A percentile compares a stretch with the other conserved stretches of the same genome.
phyloP scores from a whole-genome alignment of 345 rosid genomes.

The Mallotus nudiflorus region DNA sequence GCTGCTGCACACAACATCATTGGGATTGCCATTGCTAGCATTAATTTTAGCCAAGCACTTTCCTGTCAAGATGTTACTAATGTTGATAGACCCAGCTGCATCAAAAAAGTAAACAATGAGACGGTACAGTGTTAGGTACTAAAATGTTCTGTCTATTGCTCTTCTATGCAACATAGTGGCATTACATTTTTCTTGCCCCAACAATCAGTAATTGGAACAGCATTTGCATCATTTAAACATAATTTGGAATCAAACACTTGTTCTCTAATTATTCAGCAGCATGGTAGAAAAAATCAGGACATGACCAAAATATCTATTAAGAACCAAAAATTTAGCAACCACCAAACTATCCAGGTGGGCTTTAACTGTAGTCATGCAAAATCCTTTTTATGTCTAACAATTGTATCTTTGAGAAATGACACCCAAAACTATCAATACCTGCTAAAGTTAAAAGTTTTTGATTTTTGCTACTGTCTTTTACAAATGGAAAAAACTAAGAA shows the following conservation, averaged over 20 bases:
- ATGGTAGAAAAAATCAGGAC: neutral
- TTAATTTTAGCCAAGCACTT: conserved; percentile 91
- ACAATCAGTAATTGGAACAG: conserved; percentile 5
- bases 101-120: conserved; percentile 16
- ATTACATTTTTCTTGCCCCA: neutral
- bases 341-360: too few species aligned
- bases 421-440: too few species aligned
- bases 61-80: conserved; percentile 92
- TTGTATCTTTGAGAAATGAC: too few species aligned
- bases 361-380: neutral
- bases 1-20: conserved; percentile 45
- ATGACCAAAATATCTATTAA: too few species aligned
- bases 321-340: too few species aligned
- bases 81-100: conserved; percentile 85
- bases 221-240: neutral
- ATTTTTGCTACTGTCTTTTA: too few species aligned
- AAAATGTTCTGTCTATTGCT: neutral
- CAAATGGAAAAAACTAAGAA: too few species aligned
- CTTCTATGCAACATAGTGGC: neutral
- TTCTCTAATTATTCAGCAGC: neutral
- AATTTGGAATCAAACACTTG: neutral
- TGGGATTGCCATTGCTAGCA: conserved; percentile 54
- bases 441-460: too few species aligned
- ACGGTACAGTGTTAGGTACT: neutral
- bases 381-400: too few species aligned